Base-by-base conservation (phyloP, 2,329 filamentous ascomycete species). In the Bipolaris bicolor region DNA sequence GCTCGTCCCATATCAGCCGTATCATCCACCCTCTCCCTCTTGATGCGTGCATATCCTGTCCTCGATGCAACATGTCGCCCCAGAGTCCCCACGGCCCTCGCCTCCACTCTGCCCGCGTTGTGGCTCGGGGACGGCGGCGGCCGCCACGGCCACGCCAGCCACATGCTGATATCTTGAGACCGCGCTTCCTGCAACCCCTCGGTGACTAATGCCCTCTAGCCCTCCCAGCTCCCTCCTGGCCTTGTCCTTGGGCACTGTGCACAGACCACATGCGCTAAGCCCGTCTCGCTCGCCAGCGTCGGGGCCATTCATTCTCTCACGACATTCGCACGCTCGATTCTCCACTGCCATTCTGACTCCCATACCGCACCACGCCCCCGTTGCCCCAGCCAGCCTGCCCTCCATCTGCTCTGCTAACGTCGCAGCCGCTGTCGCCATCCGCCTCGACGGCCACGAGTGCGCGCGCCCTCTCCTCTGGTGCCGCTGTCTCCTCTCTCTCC, bases 401-500 rank as follows among this genome's bases (percentile, higher is more conserved):
- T 54, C 55, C 55, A 49, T 43, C 46, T 47, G 55, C 33, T 20
- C 10, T 48, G 47, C 65, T 64, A 47, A 66, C 63, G 31, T 51
- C 53, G 24, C 64, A 64, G 64, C 66, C 37, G 56, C 57, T 31
- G 15, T 52, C 55, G 61, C 60, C 63, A 37, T 58, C 53, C 55
- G 57, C 58, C 50, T 55, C 52, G 40, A 52, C 55, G 39, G 47
- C 58, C 37, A 56, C 45, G 37, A 49, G 60, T 60, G 65, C 64
- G 65, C 69, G 62, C 64, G 58, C 69, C 50, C 45, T 58, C 60
- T 62, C 66, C 68, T 69, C 71, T 71, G 64, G 70, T 67, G 58
- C 47, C 49, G 58, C 62, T 34, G 39, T 29, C 59, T 54, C 56
- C 66, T 29, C 58, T 54, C 56, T 24, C 22, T 5, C 5, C 22